Evolutionary conservation across 169 alveolate species (phyloP).

Genomic region (Cryptosporidium sp.): DNA sequence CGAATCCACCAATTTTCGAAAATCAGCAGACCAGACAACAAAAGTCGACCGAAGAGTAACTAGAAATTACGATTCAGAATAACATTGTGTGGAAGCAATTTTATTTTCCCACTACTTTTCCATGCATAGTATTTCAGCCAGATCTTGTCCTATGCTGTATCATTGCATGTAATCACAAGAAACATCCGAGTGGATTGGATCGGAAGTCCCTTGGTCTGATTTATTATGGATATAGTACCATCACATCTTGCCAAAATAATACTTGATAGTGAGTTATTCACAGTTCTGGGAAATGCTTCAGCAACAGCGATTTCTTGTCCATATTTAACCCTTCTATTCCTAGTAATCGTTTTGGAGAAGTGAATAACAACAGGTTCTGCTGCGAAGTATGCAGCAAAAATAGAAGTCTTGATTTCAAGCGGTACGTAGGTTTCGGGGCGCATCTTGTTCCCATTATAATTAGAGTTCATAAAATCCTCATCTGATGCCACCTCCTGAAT

Average conservation of each 20-base stretch:
- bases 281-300: constrained; percentile 39
- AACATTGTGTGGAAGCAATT: neutral
- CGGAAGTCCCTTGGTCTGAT: constrained; percentile 69
- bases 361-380: constrained; percentile 60
- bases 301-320: constrained; percentile 71
- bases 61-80: neutral
- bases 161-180: constrained; percentile 72
- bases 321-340: constrained; percentile 65
- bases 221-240: constrained; percentile 67
- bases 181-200: constrained; percentile 64
- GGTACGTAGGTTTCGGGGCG: constrained; percentile 58
- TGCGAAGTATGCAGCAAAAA: constrained; percentile 73
- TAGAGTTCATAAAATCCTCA: neutral
- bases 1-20: neutral
- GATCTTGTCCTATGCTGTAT: neutral
- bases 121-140: neutral
- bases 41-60: neutral
- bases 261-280: constrained; percentile 18
- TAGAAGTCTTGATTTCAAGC: constrained; percentile 44
- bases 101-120: neutral
- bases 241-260: constrained; percentile 68
- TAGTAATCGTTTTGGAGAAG: constrained; percentile 55
- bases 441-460: neutral
- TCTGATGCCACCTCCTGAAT: neutral
- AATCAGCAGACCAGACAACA: neutral